These are phyloP conservation scores for Rhodotorula taiwanensis DNA, from an alignment of 768 basidiomycete genomes.

Conservation along the genomic window DNA sequence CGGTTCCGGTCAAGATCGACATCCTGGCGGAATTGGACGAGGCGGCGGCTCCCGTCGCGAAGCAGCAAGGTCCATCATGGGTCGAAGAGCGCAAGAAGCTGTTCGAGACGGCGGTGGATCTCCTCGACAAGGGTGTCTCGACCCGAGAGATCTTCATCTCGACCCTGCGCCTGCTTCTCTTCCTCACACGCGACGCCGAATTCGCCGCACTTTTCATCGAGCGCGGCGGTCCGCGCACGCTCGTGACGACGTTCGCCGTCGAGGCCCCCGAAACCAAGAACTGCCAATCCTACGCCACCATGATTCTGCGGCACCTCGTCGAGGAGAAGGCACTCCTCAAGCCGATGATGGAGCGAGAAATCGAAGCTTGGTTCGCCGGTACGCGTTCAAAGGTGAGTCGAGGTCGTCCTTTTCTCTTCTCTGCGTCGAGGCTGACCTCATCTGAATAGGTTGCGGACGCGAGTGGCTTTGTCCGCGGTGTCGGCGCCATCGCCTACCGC, in stretches of 20 bases:
- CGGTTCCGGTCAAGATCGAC: constrained; percentile 60
- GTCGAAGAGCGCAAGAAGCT: constrained; percentile 58
- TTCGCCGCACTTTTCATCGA: constrained; percentile 64
- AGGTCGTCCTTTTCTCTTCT: neutral
- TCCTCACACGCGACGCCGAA: constrained; percentile 67
- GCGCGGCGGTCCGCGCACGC: constrained; percentile 55
- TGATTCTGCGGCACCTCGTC: constrained; percentile 83
- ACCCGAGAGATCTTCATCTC: constrained; percentile 77
- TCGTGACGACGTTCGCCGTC: constrained; percentile 62
- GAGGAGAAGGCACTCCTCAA: constrained; percentile 65
- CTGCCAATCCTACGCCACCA: constrained; percentile 73
- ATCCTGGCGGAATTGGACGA: constrained; percentile 65
- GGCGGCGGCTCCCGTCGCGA: constrained; percentile 45
- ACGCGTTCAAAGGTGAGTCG: constrained; percentile 43
- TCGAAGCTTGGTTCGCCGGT: constrained; percentile 68
- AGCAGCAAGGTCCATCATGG: constrained; percentile 55
- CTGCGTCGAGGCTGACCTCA: neutral
- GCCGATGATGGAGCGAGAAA: constrained; percentile 69
- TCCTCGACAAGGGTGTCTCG: constrained; percentile 60
- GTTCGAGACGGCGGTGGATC: constrained; percentile 67
- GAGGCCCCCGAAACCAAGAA: constrained; percentile 55
- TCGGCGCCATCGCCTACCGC: constrained; percentile 71
- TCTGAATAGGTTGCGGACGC: constrained; percentile 55
- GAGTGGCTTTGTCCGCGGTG: constrained; percentile 63
- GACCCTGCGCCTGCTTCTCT: constrained; percentile 69